Evolutionary conservation across 148 eudicot species (phyloP).

Genomic region (Spergularia bocconei): DNA sequence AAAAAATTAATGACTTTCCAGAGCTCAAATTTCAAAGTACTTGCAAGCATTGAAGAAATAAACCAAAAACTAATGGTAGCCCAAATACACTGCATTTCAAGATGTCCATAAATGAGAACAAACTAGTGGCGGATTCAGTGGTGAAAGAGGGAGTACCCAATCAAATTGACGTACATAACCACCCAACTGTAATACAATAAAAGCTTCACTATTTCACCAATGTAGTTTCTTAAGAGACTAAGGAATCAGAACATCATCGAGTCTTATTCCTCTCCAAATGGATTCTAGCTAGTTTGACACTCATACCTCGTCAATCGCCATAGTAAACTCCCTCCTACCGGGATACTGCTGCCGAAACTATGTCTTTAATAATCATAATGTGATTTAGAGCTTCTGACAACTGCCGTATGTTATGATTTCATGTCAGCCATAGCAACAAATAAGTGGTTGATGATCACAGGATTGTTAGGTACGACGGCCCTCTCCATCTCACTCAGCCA

Average conservation of each 20-base stretch:
- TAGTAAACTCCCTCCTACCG: too few species aligned
- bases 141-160: neutral
- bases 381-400: too few species aligned
- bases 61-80: neutral
- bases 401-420: neutral
- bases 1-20: too few species aligned
- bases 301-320: too few species aligned
- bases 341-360: too few species aligned
- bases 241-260: neutral
- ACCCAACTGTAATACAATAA: neutral
- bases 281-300: neutral
- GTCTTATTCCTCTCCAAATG: neutral
- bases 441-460: neutral
- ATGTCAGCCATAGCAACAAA: neutral
- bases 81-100: neutral
- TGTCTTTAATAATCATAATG: too few species aligned
- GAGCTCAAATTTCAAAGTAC: too few species aligned
- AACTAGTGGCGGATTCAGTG: neutral
- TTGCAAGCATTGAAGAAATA: neutral
- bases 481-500: too few species aligned
- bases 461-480: too few species aligned
- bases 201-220: neutral
- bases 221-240: neutral
- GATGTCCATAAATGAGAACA: neutral
- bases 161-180: neutral